phyloP scores from a whole-genome alignment of 352 stramenopile genomes.

The Phytophthora boehmeriae region DNA sequence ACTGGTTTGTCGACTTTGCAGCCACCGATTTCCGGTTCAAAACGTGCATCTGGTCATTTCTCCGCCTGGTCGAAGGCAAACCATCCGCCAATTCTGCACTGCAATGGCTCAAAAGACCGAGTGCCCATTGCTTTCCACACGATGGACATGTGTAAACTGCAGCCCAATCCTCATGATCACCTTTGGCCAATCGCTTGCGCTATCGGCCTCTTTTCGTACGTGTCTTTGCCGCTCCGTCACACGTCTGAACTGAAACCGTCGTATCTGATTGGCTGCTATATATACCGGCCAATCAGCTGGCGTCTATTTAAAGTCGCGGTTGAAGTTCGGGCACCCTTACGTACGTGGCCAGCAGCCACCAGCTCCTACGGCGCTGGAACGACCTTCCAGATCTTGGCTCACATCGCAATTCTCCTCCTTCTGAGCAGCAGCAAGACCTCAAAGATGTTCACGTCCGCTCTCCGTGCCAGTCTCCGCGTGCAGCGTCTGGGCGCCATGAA shows the following conservation, averaged over 20 bases:
- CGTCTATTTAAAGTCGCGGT: background rate
- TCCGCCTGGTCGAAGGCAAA: too few relatives aligned
- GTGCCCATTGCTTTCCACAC: too few relatives aligned
- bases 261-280: background rate
- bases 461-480: slow-evolving; percentile 60
- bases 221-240: slow-evolving; percentile 1
- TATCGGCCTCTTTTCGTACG: background rate
- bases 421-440: slow-evolving; percentile 9
- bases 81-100: background rate
- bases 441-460: slow-evolving; percentile 63
- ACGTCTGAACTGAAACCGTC: background rate
- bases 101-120: too few relatives aligned
- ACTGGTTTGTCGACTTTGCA: slow-evolving; percentile 2
- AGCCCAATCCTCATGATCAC: background rate
- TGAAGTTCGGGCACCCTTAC: background rate
- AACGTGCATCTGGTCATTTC: background rate
- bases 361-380: background rate
- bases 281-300: background rate
- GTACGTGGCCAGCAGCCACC: background rate
- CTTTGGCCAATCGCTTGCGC: background rate
- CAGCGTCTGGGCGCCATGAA: slow-evolving; percentile 56
- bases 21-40: too few relatives aligned
- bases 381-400: slow-evolving; percentile 34
- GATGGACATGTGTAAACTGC: background rate
- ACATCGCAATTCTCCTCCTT: slow-evolving; percentile 50